Conservation (phyloP, 208 protist genomes). For the Leishmania aethiopica region DNA sequence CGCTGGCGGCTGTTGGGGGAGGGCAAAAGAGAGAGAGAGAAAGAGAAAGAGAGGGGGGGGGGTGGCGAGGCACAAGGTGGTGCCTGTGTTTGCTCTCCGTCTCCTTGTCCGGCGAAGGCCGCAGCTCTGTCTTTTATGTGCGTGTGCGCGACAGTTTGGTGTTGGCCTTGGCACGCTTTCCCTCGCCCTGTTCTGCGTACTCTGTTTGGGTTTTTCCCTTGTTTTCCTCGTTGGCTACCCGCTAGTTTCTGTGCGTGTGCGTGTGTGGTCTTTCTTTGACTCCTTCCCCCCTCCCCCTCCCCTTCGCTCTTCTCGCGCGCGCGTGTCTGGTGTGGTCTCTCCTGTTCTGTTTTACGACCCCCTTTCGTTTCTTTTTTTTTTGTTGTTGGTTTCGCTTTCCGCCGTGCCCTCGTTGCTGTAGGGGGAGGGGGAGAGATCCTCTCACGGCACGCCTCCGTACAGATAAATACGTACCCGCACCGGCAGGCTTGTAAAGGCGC, state of each 20-base stretch:
- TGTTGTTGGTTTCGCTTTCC: neutral
- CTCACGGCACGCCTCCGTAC: neutral
- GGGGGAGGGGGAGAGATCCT: too few species aligned
- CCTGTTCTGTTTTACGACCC: neutral
- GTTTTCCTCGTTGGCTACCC: neutral
- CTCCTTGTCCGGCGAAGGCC: neutral
- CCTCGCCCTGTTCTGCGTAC: neutral
- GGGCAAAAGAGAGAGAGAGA: too few species aligned
- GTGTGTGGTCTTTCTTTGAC: neutral
- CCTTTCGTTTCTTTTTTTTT: too few species aligned
- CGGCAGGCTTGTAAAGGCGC: neutral
- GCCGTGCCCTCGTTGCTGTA: neutral
- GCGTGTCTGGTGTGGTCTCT: neutral
- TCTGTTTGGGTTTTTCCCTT: neutral
- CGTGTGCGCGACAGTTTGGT: neutral
- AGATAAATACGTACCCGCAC: neutral
- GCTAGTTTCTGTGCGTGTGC: neutral
- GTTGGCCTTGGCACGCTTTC: neutral
- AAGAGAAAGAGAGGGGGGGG: too few species aligned
- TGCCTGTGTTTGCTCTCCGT: neutral
- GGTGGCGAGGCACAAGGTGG: neutral
- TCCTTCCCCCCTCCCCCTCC: too few species aligned
- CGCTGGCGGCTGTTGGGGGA: neutral
- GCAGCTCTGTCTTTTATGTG: neutral
- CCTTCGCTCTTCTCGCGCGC: neutral